These are phyloP conservation scores for Friedmanniomyces simplex DNA, from an alignment of 495 filamentous ascomycete genomes.

Conservation along the genomic window DNA sequence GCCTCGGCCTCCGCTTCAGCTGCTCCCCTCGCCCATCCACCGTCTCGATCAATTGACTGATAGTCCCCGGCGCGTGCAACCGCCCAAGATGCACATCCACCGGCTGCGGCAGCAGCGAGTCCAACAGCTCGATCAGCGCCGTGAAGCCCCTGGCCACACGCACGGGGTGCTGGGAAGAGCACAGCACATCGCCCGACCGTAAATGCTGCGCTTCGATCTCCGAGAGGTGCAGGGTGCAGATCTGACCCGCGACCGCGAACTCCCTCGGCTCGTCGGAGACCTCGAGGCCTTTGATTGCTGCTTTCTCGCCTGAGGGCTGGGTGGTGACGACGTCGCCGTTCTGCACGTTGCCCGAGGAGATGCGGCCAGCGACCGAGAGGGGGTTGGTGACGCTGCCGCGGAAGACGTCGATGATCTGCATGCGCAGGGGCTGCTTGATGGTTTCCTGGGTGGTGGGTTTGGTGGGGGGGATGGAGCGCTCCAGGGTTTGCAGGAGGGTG, in stretches of 20 bases:
- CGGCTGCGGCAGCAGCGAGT: slow-evolving; percentile 74
- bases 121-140: slow-evolving; percentile 78
- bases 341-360: slow-evolving; percentile 76
- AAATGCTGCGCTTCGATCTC: slow-evolving; percentile 79
- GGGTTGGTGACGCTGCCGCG: slow-evolving; percentile 63
- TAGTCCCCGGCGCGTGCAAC: slow-evolving; percentile 65
- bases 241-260: slow-evolving; percentile 96
- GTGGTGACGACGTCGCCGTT: slow-evolving; percentile 67
- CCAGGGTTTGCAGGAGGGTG: slow-evolving; percentile 73
- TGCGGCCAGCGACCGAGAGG: slow-evolving; percentile 71
- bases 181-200: slow-evolving; percentile 74
- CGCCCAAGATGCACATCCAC: slow-evolving; percentile 82
- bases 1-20: slow-evolving; percentile 72
- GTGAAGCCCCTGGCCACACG: slow-evolving; percentile 58
- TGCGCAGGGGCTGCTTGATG: slow-evolving; percentile 67
- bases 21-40: slow-evolving; percentile 53
- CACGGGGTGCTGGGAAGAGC: slow-evolving; percentile 57
- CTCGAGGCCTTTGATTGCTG: slow-evolving; percentile 65
- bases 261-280: slow-evolving; percentile 60
- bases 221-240: slow-evolving; percentile 69
- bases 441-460: slow-evolving; percentile 54
- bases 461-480: slow-evolving; percentile 47
- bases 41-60: slow-evolving; percentile 56
- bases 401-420: slow-evolving; percentile 78
- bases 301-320: slow-evolving; percentile 71